Evolutionary conservation across 768 basidiomycete genomes (phyloP), one percentile per base, ranked within the genome.

Genomic region (Auriscalpium orientale): DNA sequence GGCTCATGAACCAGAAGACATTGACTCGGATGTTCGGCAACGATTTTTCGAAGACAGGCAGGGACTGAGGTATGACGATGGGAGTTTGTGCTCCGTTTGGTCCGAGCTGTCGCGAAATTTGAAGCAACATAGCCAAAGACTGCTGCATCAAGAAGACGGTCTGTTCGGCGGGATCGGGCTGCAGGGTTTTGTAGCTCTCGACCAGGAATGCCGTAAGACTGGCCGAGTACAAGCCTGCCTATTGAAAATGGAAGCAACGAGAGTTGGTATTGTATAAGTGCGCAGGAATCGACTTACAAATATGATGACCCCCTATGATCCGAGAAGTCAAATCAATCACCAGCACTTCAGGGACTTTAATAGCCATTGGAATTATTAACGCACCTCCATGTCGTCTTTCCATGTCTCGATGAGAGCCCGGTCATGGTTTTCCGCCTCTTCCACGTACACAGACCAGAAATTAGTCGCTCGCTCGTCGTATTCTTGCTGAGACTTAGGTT

Each of bases 321-420:
- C n/a, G n/a, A n/a, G n/a, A n/a, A n/a, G n/a, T n/a, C n/a, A n/a
- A n/a, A n/a, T n/a, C n/a, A n/a, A n/a, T n/a, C n/a, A n/a, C n/a
- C n/a, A n/a, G n/a, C n/a, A n/a, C n/a, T n/a, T n/a, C n/a, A n/a
- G n/a, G 38, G 38, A 9, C 16, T 9, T 40, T 40, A 40, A 9
- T 40, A 40, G 70, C 37, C 60, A 74, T 73, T 49, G 74, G 75
- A 37, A 74, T 73, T 1, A 74, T 65, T 34, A 75, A 68, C 8
- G 67, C n/a, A n/a, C 65, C 54, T 76, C 73, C 74, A 75, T 74
- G 43, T 72, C 72, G 7, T 67, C 68, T 56, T 72, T 75, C 74
- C 73, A 75, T 43, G 69, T 68, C 56, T 69, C 65, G 4, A 68
- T 67, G 48, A 71, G 62, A 22, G 62, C 60, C 49, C 58, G 62